A percentile compares a stretch with the other conserved stretches of the same genome.
phyloP scores from a whole-genome alignment of 1,284 basidiomycete genomes.

The Pholiota adiposa region DNA sequence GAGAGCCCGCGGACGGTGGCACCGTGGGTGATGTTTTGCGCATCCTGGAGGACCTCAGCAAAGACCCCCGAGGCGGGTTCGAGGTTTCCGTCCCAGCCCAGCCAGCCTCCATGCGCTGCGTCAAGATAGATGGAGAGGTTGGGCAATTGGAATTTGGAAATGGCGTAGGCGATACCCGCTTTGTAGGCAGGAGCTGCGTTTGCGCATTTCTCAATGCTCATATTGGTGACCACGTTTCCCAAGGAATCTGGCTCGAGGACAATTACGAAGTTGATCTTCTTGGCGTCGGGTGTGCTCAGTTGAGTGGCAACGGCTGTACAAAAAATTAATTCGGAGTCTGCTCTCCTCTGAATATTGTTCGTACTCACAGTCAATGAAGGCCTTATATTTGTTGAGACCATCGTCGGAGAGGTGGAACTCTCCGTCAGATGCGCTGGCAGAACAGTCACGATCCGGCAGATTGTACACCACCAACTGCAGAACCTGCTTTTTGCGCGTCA shows the following conservation, averaged over 20 bases:
- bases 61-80: slow-evolving; percentile 41
- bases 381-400: slow-evolving; percentile 45
- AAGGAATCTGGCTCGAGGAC: slow-evolving; percentile 52
- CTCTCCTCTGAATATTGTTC: too few relatives aligned
- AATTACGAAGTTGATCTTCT: slow-evolving; percentile 42
- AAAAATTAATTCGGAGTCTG: slow-evolving; percentile 14
- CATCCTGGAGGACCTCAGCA: slow-evolving; percentile 44
- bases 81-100: slow-evolving; percentile 39
- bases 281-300: too few relatives aligned
- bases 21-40: slow-evolving; percentile 38
- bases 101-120: slow-evolving; percentile 55
- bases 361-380: slow-evolving; percentile 42
- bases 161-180: slow-evolving; percentile 45
- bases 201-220: slow-evolving; percentile 32
- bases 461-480: slow-evolving; percentile 30
- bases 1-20: slow-evolving; percentile 49
- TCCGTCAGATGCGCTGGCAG: slow-evolving; percentile 51
- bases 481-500: slow-evolving; percentile 18
- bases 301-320: too few relatives aligned
- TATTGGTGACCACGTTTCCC: slow-evolving; percentile 45
- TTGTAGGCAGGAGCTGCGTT: slow-evolving; percentile 37
- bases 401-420: slow-evolving; percentile 45
- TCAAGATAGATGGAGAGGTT: slow-evolving; percentile 50
- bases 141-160: slow-evolving; percentile 41
- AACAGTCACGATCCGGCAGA: slow-evolving; percentile 44